Conservation (phyloP, 306 rosid genomes). For the Chamaecrista fasciculata region DNA sequence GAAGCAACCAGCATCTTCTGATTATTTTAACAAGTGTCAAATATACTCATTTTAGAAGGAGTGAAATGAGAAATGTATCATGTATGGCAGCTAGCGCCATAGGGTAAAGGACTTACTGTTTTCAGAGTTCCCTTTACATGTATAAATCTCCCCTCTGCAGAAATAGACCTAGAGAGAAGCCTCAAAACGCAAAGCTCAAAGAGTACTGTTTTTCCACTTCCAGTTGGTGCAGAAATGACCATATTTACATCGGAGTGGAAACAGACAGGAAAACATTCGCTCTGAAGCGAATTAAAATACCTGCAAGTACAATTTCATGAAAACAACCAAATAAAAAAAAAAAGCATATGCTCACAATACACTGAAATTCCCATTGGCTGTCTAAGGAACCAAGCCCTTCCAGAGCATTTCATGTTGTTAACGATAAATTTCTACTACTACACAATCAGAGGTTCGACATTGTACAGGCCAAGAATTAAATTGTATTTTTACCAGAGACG, state of each 20-base stretch:
- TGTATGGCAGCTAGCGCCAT: constrained; percentile 1
- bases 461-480: not conserved
- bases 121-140: constrained; percentile 83
- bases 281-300: constrained; percentile 94
- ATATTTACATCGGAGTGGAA: constrained; percentile 84
- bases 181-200: constrained; percentile 95
- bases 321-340: not conserved
- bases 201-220: constrained; percentile 94
- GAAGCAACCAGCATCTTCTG: constrained; percentile 2
- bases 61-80: constrained; percentile 7
- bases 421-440: constrained; percentile 8
- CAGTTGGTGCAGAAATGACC: constrained; percentile 97
- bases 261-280: constrained; percentile 91
- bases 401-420: not conserved
- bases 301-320: constrained; percentile 38
- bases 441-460: constrained; percentile 20
- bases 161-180: constrained; percentile 76
- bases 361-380: not conserved
- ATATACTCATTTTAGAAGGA: constrained; percentile 1
- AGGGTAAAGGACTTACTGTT: constrained; percentile 56
- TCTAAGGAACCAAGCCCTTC: constrained; percentile 8
- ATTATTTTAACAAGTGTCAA: not conserved
- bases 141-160: constrained; percentile 56
- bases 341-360: not conserved
- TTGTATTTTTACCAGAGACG: constrained; percentile 6